These are phyloP conservation scores for Moesziomyces sp. DNA, from an alignment of 1,284 basidiomycete genomes.

Conservation along the genomic window DNA sequence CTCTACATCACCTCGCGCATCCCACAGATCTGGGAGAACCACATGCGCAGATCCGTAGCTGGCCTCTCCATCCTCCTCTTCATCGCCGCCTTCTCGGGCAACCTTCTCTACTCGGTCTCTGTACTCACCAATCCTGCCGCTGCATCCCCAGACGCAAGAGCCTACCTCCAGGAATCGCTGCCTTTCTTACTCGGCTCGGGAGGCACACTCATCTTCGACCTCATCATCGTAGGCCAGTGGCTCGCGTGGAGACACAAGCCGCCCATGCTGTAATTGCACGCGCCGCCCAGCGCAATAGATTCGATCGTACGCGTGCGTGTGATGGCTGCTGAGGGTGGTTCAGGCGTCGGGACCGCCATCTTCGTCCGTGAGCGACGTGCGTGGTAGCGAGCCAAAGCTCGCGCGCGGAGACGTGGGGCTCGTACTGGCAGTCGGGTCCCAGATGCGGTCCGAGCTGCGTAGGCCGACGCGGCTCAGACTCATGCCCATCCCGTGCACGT, in stretches of 20 bases:
- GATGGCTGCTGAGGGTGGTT: not conserved
- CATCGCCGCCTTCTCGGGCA: slow-evolving; percentile 62
- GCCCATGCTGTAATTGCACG: not conserved
- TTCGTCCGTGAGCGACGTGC: slow-evolving; percentile 8
- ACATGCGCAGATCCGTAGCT: slow-evolving; percentile 56
- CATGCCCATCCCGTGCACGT: slow-evolving; percentile 40
- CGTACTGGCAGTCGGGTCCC: slow-evolving; percentile 18
- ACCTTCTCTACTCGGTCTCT: slow-evolving; percentile 59
- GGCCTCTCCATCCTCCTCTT: slow-evolving; percentile 65
- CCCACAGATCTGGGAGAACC: slow-evolving; percentile 67
- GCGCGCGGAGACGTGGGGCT: slow-evolving; percentile 10
- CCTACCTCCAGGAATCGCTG: slow-evolving; percentile 58
- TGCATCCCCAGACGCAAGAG: slow-evolving; percentile 16
- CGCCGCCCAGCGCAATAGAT: not conserved
- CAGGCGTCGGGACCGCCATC: not conserved
- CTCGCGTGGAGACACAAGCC: slow-evolving; percentile 46
- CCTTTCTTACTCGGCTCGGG: slow-evolving; percentile 63
- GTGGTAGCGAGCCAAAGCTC: slow-evolving; percentile 8
- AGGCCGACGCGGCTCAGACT: slow-evolving; percentile 42
- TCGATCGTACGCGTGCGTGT: not conserved
- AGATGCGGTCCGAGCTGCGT: slow-evolving; percentile 40
- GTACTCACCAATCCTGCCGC: slow-evolving; percentile 57
- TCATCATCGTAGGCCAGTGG: slow-evolving; percentile 63
- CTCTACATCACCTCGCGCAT: slow-evolving; percentile 67
- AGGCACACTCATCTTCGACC: slow-evolving; percentile 65